Evolutionary conservation across 208 protist genomes (phyloP).

Genomic region (Trypanosoma scelopori): DNA sequence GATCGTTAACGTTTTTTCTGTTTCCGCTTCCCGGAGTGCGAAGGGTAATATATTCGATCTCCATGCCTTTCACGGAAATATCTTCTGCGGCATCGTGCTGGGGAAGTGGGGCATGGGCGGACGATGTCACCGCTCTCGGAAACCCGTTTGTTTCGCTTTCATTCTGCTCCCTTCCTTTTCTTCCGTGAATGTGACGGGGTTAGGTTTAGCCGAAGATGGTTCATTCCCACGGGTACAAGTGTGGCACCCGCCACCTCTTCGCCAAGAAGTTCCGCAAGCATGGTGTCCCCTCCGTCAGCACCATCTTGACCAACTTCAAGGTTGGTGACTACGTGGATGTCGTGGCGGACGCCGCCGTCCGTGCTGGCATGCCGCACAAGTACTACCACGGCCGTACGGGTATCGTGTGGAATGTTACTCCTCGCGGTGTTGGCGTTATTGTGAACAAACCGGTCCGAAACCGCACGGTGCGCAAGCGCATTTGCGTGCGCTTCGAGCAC

Average conservation of each 20-base stretch:
- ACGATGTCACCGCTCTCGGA: too few relatives aligned
- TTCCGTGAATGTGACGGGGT: not conserved
- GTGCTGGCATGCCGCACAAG: constrained; percentile 99
- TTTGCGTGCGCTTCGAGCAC: constrained; percentile 99
- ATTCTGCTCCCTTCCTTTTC: constrained; percentile 4
- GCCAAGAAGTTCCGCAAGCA: constrained; percentile 96
- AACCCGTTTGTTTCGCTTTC: not conserved
- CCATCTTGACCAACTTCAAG: constrained; percentile 97
- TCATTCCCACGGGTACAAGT: constrained; percentile 97
- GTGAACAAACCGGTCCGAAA: constrained; percentile 99
- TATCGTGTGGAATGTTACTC: constrained; percentile 99
- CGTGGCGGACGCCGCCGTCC: constrained; percentile 97
- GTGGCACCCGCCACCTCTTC: constrained; percentile 98
- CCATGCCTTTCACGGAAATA: too few relatives aligned
- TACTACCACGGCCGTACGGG: constrained; percentile 99
- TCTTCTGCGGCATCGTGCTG: too few relatives aligned
- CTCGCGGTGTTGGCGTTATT: constrained; percentile 98
- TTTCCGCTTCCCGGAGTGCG: not conserved
- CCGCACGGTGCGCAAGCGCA: constrained; percentile 98
- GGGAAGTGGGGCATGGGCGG: too few relatives aligned
- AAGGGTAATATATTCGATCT: too few relatives aligned
- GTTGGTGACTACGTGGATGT: constrained; percentile 99
- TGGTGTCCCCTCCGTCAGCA: constrained; percentile 91
- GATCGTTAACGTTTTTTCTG: not conserved
- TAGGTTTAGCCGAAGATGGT: constrained; percentile 55